Base-by-base conservation (phyloP, 2,329 filamentous ascomycete species). In the Penicillium hesseltinei region DNA sequence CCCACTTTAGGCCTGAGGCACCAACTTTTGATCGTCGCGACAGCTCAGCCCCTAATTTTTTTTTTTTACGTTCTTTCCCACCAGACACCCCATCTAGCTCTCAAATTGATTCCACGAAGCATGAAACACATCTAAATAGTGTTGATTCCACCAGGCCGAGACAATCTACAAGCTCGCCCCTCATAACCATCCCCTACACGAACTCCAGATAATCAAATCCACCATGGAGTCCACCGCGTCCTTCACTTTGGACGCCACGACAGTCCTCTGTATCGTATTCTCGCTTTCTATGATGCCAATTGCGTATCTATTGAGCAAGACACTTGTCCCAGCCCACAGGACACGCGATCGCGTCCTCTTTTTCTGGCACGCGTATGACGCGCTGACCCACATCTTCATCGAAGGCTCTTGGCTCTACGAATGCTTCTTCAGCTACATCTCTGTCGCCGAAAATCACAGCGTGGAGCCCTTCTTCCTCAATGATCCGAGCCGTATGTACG, bases 291-390 rank as follows among this genome's bases (percentile, higher is more conserved):
- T 86, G 46, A 81, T 86, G 66, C 76, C 77, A 25, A 71, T 78
- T 52, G 83, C 84, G 47, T 83, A 82, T 69, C 29, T 76, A 31
- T 73, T 79, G 51, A 82, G 82, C 42, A 66, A 75, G 19, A 66
- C 69, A 42, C 71, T 82, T 10, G 79, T 89, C 27, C 84, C 87
- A 4, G 70, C 76, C 19, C 69, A 79, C 1, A 79, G 85, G 11
- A 76, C 83, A 1, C 71, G 77, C 38, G 83, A 86, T 55, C 91
- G 92, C 60, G 78, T 90, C 71, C 86, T 97, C 63, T 96, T 96
- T 82, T 84, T 95, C 77, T 97, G 93, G 93, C 92, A 97, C 78
- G 83, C 90, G 38, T 95, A 96, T 77, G 92, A 97, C 74, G 91
- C 91, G 33, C 83, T 97, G 43, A 93, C 92, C 69, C 94, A 99